These are phyloP conservation scores for Kwoniella dendrophila DNA, from an alignment of 768 basidiomycete species.

Conservation along the genomic window DNA sequence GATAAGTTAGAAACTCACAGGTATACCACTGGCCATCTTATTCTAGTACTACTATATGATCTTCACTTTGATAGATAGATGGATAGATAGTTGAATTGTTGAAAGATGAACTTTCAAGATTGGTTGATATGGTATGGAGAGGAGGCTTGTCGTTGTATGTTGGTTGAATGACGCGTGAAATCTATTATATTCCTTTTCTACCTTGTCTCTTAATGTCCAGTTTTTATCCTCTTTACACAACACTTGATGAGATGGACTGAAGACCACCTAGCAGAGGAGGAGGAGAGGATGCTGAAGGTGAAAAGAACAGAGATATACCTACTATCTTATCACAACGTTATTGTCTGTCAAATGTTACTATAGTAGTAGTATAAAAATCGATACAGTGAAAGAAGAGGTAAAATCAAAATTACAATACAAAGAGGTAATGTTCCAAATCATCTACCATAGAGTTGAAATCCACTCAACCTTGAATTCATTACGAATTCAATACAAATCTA, in stretches of 20 bases:
- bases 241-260: neutral
- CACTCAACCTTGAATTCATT: too few species aligned
- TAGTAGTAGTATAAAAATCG: too few species aligned
- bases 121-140: neutral
- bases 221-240: constrained; percentile 5
- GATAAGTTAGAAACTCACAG: constrained; percentile 40
- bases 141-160: constrained; percentile 22
- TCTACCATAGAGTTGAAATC: too few species aligned
- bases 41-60: neutral
- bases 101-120: neutral
- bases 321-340: neutral
- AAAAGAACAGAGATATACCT: neutral
- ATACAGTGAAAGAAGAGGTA: too few species aligned
- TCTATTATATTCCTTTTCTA: too few species aligned
- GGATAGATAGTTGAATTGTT: neutral
- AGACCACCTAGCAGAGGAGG: neutral
- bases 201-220: constrained; percentile 1
- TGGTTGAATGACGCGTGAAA: constrained; percentile 25
- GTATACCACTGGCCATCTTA: constrained; percentile 42
- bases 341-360: too few species aligned
- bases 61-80: neutral
- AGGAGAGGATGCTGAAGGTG: neutral
- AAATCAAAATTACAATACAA: too few species aligned
- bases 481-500: neutral
- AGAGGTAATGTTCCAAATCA: too few species aligned